These are phyloP conservation scores for Pichia nakasei DNA, from an alignment of 805 yeast genomes.

Conservation along the genomic window DNA sequence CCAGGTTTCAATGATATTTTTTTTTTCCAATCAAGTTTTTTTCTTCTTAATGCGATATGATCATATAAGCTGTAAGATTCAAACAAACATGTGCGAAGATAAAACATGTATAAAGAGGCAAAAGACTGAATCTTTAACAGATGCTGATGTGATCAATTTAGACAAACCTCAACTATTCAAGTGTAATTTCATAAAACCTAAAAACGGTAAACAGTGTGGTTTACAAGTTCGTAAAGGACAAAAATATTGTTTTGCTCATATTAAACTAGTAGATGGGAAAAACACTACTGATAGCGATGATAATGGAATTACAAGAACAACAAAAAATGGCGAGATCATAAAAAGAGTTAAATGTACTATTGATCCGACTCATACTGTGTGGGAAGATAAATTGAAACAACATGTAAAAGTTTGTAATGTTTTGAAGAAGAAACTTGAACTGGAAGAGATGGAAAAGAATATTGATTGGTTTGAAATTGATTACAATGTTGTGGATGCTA, in stretches of 20 bases:
- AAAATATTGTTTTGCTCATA: slow-evolving; percentile 57
- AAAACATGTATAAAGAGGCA: neutral
- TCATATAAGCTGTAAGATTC: too few species aligned
- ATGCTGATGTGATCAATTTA: slow-evolving; percentile 1
- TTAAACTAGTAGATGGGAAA: slow-evolving; percentile 4
- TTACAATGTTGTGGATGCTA: slow-evolving; percentile 31
- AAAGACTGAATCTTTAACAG: neutral
- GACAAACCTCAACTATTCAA: slow-evolving; percentile 7
- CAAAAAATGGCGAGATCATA: slow-evolving; percentile 21
- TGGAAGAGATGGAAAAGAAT: slow-evolving; percentile 22
- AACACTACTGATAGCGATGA: neutral
- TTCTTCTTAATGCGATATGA: too few species aligned
- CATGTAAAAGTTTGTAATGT: slow-evolving; percentile 61
- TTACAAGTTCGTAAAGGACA: slow-evolving; percentile 46
- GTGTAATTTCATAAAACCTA: slow-evolving; percentile 42
- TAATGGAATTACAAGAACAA: slow-evolving; percentile 12
- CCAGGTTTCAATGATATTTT: too few species aligned
- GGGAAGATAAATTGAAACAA: slow-evolving; percentile 44
- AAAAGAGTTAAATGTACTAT: slow-evolving; percentile 64
- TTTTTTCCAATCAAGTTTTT: too few species aligned
- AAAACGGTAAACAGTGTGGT: slow-evolving; percentile 50
- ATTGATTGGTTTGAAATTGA: slow-evolving; percentile 41
- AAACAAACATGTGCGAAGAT: too few species aligned
- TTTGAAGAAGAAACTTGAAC: slow-evolving; percentile 24
- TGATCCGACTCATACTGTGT: slow-evolving; percentile 67